Evolutionary conservation across 2,329 filamentous ascomycete genomes (phyloP).

Genomic region (Coleophoma eucalyptorum): DNA sequence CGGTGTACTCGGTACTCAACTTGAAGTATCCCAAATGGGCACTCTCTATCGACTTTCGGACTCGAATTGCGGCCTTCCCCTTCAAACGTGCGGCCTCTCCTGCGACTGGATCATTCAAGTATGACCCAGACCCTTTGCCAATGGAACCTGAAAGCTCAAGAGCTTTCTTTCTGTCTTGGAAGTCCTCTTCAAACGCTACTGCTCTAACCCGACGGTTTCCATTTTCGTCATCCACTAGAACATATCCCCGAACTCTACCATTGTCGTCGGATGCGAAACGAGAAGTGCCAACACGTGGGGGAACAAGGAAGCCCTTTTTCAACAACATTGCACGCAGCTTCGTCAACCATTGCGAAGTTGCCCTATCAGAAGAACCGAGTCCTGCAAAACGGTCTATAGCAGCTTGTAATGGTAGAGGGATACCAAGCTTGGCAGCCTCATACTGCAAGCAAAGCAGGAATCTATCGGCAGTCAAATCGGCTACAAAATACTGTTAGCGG

Average conservation of each 20-base stretch:
- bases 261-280: conserved; percentile 1
- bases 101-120: too few relatives aligned
- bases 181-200: too few relatives aligned
- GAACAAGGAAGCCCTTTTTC: conserved; percentile 24
- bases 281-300: conserved; percentile 19
- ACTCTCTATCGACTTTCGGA: too few relatives aligned
- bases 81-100: too few relatives aligned
- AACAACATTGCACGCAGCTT: conserved; percentile 19
- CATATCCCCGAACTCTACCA: conserved; percentile 11
- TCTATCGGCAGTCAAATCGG: conserved; percentile 40
- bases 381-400: conserved; percentile 18
- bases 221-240: not conserved
- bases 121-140: too few relatives aligned
- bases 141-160: too few relatives aligned
- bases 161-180: too few relatives aligned
- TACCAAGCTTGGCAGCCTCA: conserved; percentile 25
- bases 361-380: conserved; percentile 18
- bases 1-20: too few relatives aligned
- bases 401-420: conserved; percentile 20
- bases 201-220: too few relatives aligned
- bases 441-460: conserved; percentile 36
- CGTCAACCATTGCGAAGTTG: conserved; percentile 17
- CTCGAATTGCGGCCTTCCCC: too few relatives aligned
- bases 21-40: too few relatives aligned
- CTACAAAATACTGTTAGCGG: not conserved